Evolutionary conservation across 495 filamentous ascomycete species (phyloP).

Genomic region (Annulohypoxylon maeteangense): DNA sequence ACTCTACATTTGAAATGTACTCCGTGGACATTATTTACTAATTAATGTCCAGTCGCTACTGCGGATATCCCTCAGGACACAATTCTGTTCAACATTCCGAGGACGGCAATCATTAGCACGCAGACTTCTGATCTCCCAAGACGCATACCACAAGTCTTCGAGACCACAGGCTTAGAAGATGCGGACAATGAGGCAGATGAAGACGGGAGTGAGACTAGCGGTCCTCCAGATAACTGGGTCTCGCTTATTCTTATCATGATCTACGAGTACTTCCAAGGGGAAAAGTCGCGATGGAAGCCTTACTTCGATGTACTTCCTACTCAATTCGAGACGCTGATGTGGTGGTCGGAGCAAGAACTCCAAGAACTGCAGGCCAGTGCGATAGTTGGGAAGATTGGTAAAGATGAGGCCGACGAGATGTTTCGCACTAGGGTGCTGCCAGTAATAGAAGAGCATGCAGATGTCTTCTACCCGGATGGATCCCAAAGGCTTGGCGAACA

Average conservation of each 20-base stretch:
- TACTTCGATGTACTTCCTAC: conserved; percentile 85
- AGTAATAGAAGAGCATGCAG: conserved; percentile 55
- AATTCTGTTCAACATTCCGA: conserved; percentile 60
- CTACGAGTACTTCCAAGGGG: conserved; percentile 73
- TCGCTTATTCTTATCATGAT: conserved; percentile 81
- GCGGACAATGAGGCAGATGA: conserved; percentile 47
- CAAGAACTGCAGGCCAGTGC: conserved; percentile 79
- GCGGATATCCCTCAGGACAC: conserved; percentile 57
- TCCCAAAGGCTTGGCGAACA: conserved; percentile 55
- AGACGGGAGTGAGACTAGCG: conserved; percentile 38
- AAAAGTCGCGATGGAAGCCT: conserved; percentile 74
- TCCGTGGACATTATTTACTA: conserved; percentile 8
- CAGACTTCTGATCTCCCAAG: conserved; percentile 53
- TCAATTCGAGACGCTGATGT: conserved; percentile 90
- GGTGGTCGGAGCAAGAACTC: conserved; percentile 81
- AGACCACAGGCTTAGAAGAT: conserved; percentile 44
- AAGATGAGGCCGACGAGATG: conserved; percentile 72
- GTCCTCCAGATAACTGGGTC: conserved; percentile 57
- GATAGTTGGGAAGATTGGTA: conserved; percentile 81
- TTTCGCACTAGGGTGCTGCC: conserved; percentile 73
- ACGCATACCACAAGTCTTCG: conserved; percentile 54
- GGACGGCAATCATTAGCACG: conserved; percentile 55
- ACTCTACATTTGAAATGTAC: not conserved
- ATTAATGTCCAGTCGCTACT: conserved; percentile 52
- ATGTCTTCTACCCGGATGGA: conserved; percentile 62